Conservation (phyloP, 1,284 basidiomycete genomes). For the Agroathelia rolfsii region DNA sequence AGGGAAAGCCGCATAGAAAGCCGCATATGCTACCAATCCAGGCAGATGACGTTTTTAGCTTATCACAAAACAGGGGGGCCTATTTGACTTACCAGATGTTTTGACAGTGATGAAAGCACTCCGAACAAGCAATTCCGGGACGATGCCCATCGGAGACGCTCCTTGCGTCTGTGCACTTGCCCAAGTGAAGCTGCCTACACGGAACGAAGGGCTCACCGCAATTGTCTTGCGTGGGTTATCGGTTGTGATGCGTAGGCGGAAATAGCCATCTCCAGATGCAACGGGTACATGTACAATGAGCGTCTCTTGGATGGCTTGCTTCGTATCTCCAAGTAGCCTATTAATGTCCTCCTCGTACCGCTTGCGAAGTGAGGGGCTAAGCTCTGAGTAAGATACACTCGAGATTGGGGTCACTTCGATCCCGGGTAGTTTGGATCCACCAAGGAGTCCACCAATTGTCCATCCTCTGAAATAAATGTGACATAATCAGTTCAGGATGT, state of each 20-base stretch:
- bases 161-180: slow-evolving; percentile 20
- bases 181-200: slow-evolving; percentile 20
- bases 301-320: slow-evolving; percentile 8
- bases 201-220: slow-evolving; percentile 17
- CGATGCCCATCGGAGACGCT: slow-evolving; percentile 16
- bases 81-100: too few relatives aligned
- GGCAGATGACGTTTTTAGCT: too few relatives aligned
- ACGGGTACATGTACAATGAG: slow-evolving; percentile 11
- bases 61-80: too few relatives aligned
- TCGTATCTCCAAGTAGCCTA: slow-evolving; percentile 8
- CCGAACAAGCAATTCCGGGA: slow-evolving; percentile 18
- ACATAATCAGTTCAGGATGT: too few relatives aligned
- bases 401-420: slow-evolving; percentile 19
- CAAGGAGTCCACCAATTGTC: slow-evolving; percentile 17
- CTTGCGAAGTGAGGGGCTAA: slow-evolving; percentile 5
- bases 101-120: slow-evolving; percentile 14
- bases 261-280: slow-evolving; percentile 14
- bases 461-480: too few relatives aligned
- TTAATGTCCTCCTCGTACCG: slow-evolving; percentile 12
- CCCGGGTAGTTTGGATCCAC: slow-evolving; percentile 19
- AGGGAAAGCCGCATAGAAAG: slow-evolving; percentile 20
- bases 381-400: slow-evolving; percentile 8
- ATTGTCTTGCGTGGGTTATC: slow-evolving; percentile 10
- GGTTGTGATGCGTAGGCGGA: slow-evolving; percentile 12
- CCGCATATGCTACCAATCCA: slow-evolving; percentile 16